A percentile compares a stretch with the other conserved stretches of the same genome.
Conservation (phyloP, 2,329 filamentous ascomycete genomes). For the Monilinia polystroma region DNA sequence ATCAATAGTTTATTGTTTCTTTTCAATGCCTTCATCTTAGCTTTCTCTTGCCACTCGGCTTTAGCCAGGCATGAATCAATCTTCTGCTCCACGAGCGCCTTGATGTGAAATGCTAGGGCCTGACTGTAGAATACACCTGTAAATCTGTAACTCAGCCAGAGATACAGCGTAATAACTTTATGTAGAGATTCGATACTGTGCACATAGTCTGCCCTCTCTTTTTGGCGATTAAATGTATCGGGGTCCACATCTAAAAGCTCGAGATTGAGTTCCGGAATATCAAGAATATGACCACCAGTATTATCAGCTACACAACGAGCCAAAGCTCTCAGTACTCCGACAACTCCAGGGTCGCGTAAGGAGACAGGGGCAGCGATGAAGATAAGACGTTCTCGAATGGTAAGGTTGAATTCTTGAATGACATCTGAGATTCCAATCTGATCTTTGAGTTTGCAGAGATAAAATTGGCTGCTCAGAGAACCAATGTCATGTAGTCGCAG, state of each 20-base stretch:
- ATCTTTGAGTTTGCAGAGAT: constrained; percentile 64
- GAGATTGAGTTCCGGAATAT: constrained; percentile 68
- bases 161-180: constrained; percentile 77
- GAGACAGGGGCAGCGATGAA: constrained; percentile 71
- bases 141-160: constrained; percentile 93
- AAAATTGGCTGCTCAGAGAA: constrained; percentile 63
- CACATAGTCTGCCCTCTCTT: constrained; percentile 51
- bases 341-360: constrained; percentile 51
- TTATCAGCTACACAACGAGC: constrained; percentile 70
- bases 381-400: constrained; percentile 70
- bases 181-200: constrained; percentile 73
- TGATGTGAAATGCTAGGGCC: constrained; percentile 74
- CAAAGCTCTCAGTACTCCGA: constrained; percentile 58
- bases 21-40: neutral
- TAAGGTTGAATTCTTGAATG: constrained; percentile 71
- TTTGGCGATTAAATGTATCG: constrained; percentile 24
- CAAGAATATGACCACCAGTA: constrained; percentile 71
- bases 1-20: neutral
- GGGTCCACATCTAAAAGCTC: constrained; percentile 58
- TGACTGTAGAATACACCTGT: constrained; percentile 75
- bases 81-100: constrained; percentile 71
- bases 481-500: constrained; percentile 67
- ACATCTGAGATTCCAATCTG: constrained; percentile 66
- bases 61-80: constrained; percentile 48
- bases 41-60: constrained; percentile 17